Evolutionary conservation across 192 early-diverging fungal genomes (phyloP), one percentile per base, ranked within the genome.

Genomic region (Coemansia sp.): DNA sequence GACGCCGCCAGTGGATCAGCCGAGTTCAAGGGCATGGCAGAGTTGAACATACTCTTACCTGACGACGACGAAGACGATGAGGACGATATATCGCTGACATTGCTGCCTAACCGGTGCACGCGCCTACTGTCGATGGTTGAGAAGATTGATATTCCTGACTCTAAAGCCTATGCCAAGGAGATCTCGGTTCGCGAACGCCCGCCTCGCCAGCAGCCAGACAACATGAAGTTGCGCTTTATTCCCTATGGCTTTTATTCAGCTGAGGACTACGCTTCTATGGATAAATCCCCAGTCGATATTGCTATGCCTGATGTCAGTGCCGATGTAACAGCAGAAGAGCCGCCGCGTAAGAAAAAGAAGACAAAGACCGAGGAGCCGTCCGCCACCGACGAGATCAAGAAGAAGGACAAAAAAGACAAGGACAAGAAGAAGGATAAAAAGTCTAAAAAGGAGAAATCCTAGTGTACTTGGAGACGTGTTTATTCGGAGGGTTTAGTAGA

Each of bases 241-340:
- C 80, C 80, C 15, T 83, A 70, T 31, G 80, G 80, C 15, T 83
- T 77, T 58, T 83, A 73, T 61, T 83, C 80, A 2, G 80, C 80
- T 3, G 73, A 83, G 15, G 80, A 83, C 41, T 77, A 83, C 57
- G 23, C 34, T n/a, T 64, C 48, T 0, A 63, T 74, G 60, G 50
- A 61, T 23, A 61, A 25, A 3, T n/a, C 59, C 12, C 36, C n/a
- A 11, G n/a, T 14, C 0, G 21, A 38, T 12, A 4, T 19, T 23
- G 59, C 36, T 25, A 10, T 25, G 25, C 23, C 38, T n/a, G 57
- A 27, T 17, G 19, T 42, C 17, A 45, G 1, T 31, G 58, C 19
- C 36, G 34, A 10, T 23, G 19, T 21, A 14, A 6, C 34, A 4
- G 32, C 9, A 12, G 59, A 61, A 38, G 59, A 61, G 36, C 59